Conservation (phyloP, 1,284 basidiomycete species). For the Marasmius sp. region DNA sequence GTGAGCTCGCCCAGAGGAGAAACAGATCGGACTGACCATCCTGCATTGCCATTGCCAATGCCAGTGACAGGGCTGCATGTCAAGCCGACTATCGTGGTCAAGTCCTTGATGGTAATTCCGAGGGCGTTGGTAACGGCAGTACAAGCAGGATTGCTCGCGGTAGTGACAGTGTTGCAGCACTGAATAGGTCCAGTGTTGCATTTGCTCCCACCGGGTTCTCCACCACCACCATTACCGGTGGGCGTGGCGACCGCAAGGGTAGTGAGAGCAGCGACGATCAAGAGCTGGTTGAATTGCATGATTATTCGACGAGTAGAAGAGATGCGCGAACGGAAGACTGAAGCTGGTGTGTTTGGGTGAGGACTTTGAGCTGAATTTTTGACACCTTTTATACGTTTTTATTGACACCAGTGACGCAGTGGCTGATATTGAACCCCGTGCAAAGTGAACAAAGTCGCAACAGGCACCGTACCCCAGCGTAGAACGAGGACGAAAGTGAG, state of each 20-base stretch:
- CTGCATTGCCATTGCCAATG: constrained; percentile 9
- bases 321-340: too few relatives aligned
- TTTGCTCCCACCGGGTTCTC: background rate
- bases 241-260: constrained; percentile 13
- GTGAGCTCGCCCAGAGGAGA: background rate
- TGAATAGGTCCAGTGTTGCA: constrained; percentile 13
- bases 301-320: background rate
- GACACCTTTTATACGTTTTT: too few relatives aligned
- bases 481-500: too few relatives aligned
- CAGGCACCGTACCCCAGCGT: too few relatives aligned
- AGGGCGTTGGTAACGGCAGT: constrained; percentile 21
- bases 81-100: constrained; percentile 17
- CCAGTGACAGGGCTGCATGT: constrained; percentile 20
- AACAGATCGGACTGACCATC: background rate
- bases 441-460: too few relatives aligned
- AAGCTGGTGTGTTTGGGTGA: too few relatives aligned
- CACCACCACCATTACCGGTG: background rate
- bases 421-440: too few relatives aligned
- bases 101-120: constrained; percentile 15
- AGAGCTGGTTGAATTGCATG: constrained; percentile 9
- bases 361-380: too few relatives aligned
- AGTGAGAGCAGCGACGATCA: constrained; percentile 9
- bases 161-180: constrained; percentile 23
- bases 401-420: too few relatives aligned
- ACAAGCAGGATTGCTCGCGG: constrained; percentile 1